Evolutionary conservation across 1,284 basidiomycete genomes (phyloP).

Genomic region (Tilletia walkeri): DNA sequence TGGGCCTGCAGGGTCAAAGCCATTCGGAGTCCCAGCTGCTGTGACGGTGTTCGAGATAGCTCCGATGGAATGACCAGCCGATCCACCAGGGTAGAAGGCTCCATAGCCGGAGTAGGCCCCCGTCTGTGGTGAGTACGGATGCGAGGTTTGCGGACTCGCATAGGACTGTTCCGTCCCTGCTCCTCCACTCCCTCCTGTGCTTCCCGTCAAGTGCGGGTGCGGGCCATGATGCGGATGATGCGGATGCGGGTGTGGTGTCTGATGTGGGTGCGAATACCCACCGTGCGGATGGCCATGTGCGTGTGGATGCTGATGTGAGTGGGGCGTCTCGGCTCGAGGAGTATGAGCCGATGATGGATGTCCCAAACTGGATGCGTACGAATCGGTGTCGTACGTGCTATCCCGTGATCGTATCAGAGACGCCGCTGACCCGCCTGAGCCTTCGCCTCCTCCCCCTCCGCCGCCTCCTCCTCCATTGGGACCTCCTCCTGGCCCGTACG

Average conservation of each 20-base stretch:
- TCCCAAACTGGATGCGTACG: not conserved
- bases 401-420: not conserved
- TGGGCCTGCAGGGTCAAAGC: not conserved
- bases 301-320: not conserved
- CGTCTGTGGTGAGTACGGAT: not conserved
- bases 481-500: not conserved
- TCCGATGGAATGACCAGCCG: not conserved
- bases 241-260: not conserved
- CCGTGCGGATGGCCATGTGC: not conserved
- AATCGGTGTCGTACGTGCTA: conserved; percentile 13
- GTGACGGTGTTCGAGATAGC: not conserved
- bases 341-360: not conserved
- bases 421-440: not conserved
- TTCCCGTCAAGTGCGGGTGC: not conserved
- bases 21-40: not conserved
- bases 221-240: not conserved
- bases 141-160: not conserved
- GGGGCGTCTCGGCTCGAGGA: not conserved
- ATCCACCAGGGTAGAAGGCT: not conserved
- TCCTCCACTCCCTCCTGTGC: not conserved
- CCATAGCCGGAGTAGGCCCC: not conserved
- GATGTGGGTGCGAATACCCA: not conserved
- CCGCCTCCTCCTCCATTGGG: not conserved
- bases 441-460: not conserved
- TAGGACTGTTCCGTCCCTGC: not conserved